phyloP scores from a whole-genome alignment of 2,329 filamentous ascomycete genomes.

The Myriosclerotinia duriaeana region DNA sequence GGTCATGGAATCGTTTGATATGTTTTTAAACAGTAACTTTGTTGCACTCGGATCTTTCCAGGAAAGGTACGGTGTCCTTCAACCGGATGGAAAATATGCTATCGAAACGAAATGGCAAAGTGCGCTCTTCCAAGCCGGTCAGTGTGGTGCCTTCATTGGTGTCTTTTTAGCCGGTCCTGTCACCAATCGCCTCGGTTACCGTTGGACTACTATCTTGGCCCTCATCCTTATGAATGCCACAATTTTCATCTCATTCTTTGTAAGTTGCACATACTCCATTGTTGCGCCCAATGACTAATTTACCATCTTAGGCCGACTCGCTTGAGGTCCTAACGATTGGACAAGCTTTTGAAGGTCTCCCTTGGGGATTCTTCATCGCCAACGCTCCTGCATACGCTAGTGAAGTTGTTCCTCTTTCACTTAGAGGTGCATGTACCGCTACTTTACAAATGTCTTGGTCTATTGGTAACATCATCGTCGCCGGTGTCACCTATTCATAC shows the following conservation, averaged over 20 bases:
- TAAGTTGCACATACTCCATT: conserved; percentile 33
- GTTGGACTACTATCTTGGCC: conserved; percentile 55
- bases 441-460: conserved; percentile 68
- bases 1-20: conserved; percentile 64
- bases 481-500: conserved; percentile 56
- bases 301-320: conserved; percentile 6
- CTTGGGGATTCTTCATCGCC: conserved; percentile 66
- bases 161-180: conserved; percentile 60
- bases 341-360: conserved; percentile 54
- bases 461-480: conserved; percentile 61
- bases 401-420: conserved; percentile 59
- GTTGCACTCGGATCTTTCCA: conserved; percentile 52
- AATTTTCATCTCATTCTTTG: conserved; percentile 47
- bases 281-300: not conserved
- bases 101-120: conserved; percentile 58
- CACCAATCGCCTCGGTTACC: conserved; percentile 59
- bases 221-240: conserved; percentile 56
- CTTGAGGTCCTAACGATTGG: conserved; percentile 41
- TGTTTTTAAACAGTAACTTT: conserved; percentile 62
- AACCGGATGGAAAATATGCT: conserved; percentile 34
- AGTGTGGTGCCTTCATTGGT: conserved; percentile 59
- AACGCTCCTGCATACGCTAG: conserved; percentile 62
- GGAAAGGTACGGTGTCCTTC: not conserved
- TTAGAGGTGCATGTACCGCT: conserved; percentile 58
- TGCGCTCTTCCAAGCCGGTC: conserved; percentile 55